phyloP scores from a whole-genome alignment of 2,329 filamentous ascomycete genomes.

The Exophiala calicioides region DNA sequence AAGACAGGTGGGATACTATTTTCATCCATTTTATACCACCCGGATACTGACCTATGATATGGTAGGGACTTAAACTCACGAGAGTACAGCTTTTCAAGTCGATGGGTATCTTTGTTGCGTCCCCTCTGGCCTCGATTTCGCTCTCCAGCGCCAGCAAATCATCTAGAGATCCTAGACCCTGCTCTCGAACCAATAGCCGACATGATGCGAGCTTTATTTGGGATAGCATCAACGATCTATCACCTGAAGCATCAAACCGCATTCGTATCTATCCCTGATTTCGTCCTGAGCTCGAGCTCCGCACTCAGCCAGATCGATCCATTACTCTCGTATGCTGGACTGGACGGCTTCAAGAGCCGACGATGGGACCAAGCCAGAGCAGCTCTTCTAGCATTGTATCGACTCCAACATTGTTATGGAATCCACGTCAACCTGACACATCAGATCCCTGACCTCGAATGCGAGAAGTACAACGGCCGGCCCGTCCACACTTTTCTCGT shows the following conservation, averaged over 20 bases:
- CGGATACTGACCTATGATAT: too few species aligned
- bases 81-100: too few species aligned
- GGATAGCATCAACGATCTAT: neutral
- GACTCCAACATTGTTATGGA: slow-evolving; percentile 2
- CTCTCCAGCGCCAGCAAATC: too few species aligned
- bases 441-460: slow-evolving; percentile 2
- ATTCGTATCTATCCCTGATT: slow-evolving; percentile 3
- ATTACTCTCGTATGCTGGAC: slow-evolving; percentile 1
- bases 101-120: slow-evolving; percentile 1
- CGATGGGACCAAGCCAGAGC: slow-evolving; percentile 1
- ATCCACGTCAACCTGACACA: slow-evolving; percentile 1
- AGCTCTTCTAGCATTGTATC: slow-evolving; percentile 3
- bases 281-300: neutral
- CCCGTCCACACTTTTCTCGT: neutral
- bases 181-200: slow-evolving; percentile 2
- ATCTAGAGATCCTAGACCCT: neutral
- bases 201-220: slow-evolving; percentile 2
- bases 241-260: neutral
- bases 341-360: slow-evolving; percentile 2
- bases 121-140: too few species aligned
- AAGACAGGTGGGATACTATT: too few species aligned
- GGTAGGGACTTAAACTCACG: too few species aligned
- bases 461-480: slow-evolving; percentile 6
- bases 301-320: slow-evolving; percentile 3
- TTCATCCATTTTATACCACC: too few species aligned